A percentile compares a stretch with the other conserved stretches of the same genome.
These are phyloP conservation scores for Boletellus sp. DNA, from an alignment of 768 basidiomycete species.

Conservation along the genomic window DNA sequence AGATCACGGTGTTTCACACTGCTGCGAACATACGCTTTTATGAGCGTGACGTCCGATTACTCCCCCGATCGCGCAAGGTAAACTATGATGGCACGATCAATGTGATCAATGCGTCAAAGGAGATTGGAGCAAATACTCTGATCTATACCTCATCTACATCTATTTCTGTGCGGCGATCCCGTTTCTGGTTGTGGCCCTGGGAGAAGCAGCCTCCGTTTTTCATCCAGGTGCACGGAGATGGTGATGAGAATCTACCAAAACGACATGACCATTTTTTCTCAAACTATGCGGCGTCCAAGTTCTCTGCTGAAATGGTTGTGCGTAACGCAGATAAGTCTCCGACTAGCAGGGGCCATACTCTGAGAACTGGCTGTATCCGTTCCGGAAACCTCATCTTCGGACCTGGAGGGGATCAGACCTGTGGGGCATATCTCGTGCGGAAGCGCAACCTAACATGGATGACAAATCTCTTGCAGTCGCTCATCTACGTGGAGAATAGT, in stretches of 20 bases:
- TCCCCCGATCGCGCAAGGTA: conserved; percentile 54
- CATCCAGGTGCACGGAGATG: conserved; percentile 63
- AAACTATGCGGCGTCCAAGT: conserved; percentile 71
- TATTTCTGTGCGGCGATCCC: conserved; percentile 50
- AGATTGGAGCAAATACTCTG: conserved; percentile 52
- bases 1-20: conserved; percentile 69
- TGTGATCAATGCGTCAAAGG: conserved; percentile 55
- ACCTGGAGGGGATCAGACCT: conserved; percentile 68
- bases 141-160: conserved; percentile 76
- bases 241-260: conserved; percentile 49
- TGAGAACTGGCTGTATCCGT: conserved; percentile 73
- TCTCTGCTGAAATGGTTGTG: conserved; percentile 50
- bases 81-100: conserved; percentile 69
- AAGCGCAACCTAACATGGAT: conserved; percentile 64
- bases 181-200: conserved; percentile 77
- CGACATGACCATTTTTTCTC: conserved; percentile 66
- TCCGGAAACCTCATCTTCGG: conserved; percentile 78
- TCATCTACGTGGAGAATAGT: conserved; percentile 74
- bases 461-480: conserved; percentile 53
- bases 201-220: conserved; percentile 53
- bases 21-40: conserved; percentile 78
- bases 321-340: conserved; percentile 39
- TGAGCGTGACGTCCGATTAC: conserved; percentile 52
- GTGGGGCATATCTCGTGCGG: conserved; percentile 59
- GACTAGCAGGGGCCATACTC: conserved; percentile 26